Conservation (phyloP, 2,329 filamentous ascomycete species). For the Corynespora cassiicola region DNA sequence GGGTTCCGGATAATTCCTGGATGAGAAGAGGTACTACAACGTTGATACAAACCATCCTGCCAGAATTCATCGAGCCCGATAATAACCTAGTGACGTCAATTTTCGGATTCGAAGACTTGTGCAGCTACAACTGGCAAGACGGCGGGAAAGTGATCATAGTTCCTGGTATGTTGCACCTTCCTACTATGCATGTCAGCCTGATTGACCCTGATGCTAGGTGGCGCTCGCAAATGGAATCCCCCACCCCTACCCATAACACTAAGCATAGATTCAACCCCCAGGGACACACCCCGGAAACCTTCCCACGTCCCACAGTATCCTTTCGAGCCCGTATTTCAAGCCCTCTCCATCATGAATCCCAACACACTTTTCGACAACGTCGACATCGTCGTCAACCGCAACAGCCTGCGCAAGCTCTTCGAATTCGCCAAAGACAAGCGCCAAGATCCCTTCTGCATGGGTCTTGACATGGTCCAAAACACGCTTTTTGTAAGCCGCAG, state of each 20-base stretch:
- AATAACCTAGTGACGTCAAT: slow-evolving; percentile 14
- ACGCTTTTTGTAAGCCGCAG: slow-evolving; percentile 43
- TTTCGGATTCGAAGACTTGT: slow-evolving; percentile 19
- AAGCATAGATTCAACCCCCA: slow-evolving; percentile 7
- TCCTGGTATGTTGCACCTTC: slow-evolving; percentile 5
- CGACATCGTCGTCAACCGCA: slow-evolving; percentile 26
- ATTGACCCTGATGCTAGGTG: slow-evolving; percentile 11
- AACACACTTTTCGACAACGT: slow-evolving; percentile 11
- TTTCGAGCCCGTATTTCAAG: slow-evolving; percentile 28
- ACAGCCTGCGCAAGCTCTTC: slow-evolving; percentile 24
- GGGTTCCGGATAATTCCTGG: too few species aligned
- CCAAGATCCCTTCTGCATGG: slow-evolving; percentile 36
- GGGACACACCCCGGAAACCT: too few species aligned
- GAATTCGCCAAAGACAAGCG: slow-evolving; percentile 23
- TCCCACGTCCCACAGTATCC: slow-evolving; percentile 30
- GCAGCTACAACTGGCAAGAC: slow-evolving; percentile 29
- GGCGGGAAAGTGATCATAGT: slow-evolving; percentile 18
- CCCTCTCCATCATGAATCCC: slow-evolving; percentile 21
- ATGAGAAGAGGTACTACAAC: slow-evolving; percentile 14
- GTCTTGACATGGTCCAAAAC: slow-evolving; percentile 36
- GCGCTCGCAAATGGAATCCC: slow-evolving; percentile 24
- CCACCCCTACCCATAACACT: slow-evolving; percentile 17
- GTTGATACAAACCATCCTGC: slow-evolving; percentile 13
- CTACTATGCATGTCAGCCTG: not conserved
- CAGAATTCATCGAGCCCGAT: slow-evolving; percentile 10